These are phyloP conservation scores for Globisporangium megalacanthum DNA, from an alignment of 352 stramenopile species.

Conservation along the genomic window DNA sequence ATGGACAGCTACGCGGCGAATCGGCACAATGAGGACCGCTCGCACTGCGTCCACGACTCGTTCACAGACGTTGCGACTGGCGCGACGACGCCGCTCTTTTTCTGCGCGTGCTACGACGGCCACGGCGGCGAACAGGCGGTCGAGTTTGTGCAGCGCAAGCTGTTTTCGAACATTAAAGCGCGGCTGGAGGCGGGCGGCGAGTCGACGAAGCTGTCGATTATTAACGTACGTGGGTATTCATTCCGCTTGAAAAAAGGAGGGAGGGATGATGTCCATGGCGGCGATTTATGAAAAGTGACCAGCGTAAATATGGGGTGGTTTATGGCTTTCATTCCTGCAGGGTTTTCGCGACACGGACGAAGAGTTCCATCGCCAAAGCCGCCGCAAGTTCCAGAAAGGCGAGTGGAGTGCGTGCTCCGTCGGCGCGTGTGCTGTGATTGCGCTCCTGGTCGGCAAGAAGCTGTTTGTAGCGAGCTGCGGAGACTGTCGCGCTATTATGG, in stretches of 20 bases:
- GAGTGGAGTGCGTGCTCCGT: conserved; percentile 59
- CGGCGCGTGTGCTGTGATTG: conserved; percentile 55
- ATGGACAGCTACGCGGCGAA: conserved; percentile 71
- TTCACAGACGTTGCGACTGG: conserved; percentile 16
- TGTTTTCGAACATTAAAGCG: conserved; percentile 50
- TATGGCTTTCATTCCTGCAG: neutral
- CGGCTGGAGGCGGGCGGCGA: conserved; percentile 24
- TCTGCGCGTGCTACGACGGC: conserved; percentile 69
- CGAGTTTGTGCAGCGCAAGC: conserved; percentile 58
- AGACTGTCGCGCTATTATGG: conserved; percentile 65
- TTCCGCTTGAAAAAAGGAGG: neutral
- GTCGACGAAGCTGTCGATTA: conserved; percentile 38
- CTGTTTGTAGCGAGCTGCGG: conserved; percentile 61
- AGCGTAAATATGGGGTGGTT: neutral
- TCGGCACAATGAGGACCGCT: conserved; percentile 57
- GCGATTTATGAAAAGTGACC: too few species aligned
- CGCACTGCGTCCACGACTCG: conserved; percentile 45
- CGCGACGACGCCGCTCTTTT: conserved; percentile 34
- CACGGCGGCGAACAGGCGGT: conserved; percentile 60
- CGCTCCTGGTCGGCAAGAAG: conserved; percentile 44
- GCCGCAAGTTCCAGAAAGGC: conserved; percentile 41
- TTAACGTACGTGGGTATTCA: conserved; percentile 16
- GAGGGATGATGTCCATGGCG: too few species aligned
- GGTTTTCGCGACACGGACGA: conserved; percentile 58
- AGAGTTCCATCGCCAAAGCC: conserved; percentile 51